A percentile compares a stretch with the other conserved stretches of the same genome.
Evolutionary conservation across 2,329 filamentous ascomycete species (phyloP).

Genomic region (Claviceps purpurea): DNA sequence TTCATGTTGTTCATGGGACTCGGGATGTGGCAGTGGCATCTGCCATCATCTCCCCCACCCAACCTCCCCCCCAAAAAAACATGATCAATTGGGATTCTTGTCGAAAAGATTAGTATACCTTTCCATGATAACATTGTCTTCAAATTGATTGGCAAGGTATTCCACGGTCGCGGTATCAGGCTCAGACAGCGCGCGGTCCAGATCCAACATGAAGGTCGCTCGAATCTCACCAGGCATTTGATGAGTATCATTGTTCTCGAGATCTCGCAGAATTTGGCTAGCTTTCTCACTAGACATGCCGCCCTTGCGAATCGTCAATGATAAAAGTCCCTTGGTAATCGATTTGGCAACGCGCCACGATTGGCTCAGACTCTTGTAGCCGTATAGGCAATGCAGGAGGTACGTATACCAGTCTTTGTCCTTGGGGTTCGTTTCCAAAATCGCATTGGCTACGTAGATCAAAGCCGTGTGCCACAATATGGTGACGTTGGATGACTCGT

Average conservation of each 20-base stretch:
- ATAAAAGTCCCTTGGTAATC: slow-evolving; percentile 17
- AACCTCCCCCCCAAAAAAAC: neutral
- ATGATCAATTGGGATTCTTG: neutral
- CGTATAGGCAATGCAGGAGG: slow-evolving; percentile 21
- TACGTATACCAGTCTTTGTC: slow-evolving; percentile 20
- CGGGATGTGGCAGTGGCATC: neutral
- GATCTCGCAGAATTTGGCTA: slow-evolving; percentile 16
- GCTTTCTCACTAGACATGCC: slow-evolving; percentile 18
- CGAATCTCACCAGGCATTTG: slow-evolving; percentile 14
- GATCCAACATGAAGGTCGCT: slow-evolving; percentile 24
- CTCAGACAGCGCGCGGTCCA: slow-evolving; percentile 21
- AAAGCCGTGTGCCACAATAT: slow-evolving; percentile 25
- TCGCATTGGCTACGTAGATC: slow-evolving; percentile 23
- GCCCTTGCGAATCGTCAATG: slow-evolving; percentile 18
- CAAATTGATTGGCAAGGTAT: slow-evolving; percentile 19
- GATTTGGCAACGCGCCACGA: slow-evolving; percentile 19
- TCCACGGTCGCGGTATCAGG: slow-evolving; percentile 21
- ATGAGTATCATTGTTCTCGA: slow-evolving; percentile 14
- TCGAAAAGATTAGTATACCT: slow-evolving; percentile 17
- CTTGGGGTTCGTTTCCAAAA: slow-evolving; percentile 13
- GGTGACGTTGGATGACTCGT: slow-evolving; percentile 18
- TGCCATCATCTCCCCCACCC: neutral
- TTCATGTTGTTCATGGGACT: too few relatives aligned
- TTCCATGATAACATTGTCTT: slow-evolving; percentile 20
- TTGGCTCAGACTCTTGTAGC: slow-evolving; percentile 18